Base-by-base conservation (phyloP, 768 basidiomycete species). In the Chlorophyllum brunneum region DNA sequence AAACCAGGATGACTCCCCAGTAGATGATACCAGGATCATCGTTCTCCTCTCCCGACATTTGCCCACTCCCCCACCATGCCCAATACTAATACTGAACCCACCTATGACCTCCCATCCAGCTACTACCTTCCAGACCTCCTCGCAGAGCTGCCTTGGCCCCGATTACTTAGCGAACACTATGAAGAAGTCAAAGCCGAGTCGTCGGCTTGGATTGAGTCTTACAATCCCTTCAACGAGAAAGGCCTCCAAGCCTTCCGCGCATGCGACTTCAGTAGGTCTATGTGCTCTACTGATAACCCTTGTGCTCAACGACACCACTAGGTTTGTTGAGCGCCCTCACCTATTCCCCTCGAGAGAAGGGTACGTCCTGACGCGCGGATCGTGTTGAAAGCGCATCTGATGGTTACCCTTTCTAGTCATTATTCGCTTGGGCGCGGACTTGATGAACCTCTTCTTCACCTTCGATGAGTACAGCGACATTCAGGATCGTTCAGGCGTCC, bases 211-310 rank as follows among this genome's bases (percentile, higher is more conserved):
- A 45, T 51, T 8, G 55, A 56, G 27, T 48, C 50, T 18, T 56
- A 47, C 44, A 42, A 48, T 9, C 51, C 51, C 2, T 56, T 56
- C 44, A 33, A 56, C 18, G 51, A 52, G 6, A 33, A 47, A 31
- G 55, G 47, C 7, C 55, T 44, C 10, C 33, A 29, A 11, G 43
- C 41, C 11, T 56, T 56, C 44, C 34, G 44, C 15, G 31, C 30
- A 15, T 56, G 55, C 29, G 55, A 56, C 23, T 53, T 56, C 26
- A 56, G 55, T n/a, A n/a, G n/a, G n/a, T n/a, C n/a, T 56, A 53
- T 3, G 55, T 55, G 10, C 16, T 44, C 18, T 16, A 22, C 9
- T 13, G 10, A 20, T 13, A 8, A n/a, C n/a, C n/a, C n/a, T n/a
- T n/a, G n/a, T n/a, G n/a, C n/a, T n/a, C n/a, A n/a, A n/a, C n/a